These are phyloP conservation scores for Rhizoclosmatium sp. DNA, from an alignment of 192 early-diverging fungal species.

Conservation along the genomic window DNA sequence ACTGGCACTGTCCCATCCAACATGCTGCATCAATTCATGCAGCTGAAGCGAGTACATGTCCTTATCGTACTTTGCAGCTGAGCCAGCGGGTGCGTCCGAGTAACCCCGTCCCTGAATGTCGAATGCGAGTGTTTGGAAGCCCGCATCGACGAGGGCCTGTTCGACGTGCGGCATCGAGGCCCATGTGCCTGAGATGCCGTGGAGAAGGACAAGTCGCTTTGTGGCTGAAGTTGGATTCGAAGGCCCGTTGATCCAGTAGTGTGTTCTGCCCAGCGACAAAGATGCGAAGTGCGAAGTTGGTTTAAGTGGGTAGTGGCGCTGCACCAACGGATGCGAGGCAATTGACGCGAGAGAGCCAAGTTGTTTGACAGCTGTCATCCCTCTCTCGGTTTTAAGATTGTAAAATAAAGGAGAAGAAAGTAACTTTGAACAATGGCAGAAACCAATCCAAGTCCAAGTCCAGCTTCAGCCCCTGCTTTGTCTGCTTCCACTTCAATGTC, in stretches of 20 bases:
- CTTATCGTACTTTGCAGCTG: constrained; percentile 41
- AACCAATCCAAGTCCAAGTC: no score
- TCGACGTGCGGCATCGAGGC: constrained; percentile 38
- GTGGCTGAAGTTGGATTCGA: background rate
- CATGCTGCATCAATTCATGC: constrained; percentile 49
- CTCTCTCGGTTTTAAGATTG: no score
- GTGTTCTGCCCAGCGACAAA: background rate
- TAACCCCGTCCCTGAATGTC: constrained; percentile 63
- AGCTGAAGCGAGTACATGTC: constrained; percentile 50
- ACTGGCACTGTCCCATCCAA: constrained; percentile 49
- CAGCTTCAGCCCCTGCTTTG: no score
- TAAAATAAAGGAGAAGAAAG: no score
- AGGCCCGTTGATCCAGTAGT: constrained; percentile 1
- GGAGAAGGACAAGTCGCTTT: constrained; percentile 27
- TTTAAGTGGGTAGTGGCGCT: background rate
- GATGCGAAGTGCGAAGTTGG: background rate
- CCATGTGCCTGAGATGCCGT: constrained; percentile 46
- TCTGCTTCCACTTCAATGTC: no score
- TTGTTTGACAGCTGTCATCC: no score
- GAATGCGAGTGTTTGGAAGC: constrained; percentile 51
- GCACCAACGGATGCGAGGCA: background rate
- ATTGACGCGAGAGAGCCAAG: no score
- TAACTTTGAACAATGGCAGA: no score
- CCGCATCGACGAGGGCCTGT: constrained; percentile 41
- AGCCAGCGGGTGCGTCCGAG: constrained; percentile 46